Percentiles rank a stretch among this genome's conserved stretches.
phyloP scores from a whole-genome alignment of 2,329 filamentous ascomycete genomes.

The Exophiala viscosa region DNA sequence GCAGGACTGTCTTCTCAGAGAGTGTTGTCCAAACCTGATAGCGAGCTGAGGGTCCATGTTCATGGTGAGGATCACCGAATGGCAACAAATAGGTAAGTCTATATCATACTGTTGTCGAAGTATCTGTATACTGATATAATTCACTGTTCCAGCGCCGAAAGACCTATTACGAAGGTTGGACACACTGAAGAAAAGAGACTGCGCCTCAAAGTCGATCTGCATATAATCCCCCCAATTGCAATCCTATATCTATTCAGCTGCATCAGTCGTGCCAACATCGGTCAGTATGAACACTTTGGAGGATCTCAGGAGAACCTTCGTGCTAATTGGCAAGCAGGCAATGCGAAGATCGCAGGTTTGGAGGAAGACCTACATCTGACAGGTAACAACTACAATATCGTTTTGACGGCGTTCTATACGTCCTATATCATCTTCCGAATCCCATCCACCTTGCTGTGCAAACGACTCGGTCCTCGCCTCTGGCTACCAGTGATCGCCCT shows the following conservation, averaged over 20 bases:
- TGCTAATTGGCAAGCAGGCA: too few relatives aligned
- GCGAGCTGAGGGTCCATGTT: too few relatives aligned
- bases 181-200: too few relatives aligned
- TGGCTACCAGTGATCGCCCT: conserved; percentile 63
- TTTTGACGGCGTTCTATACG: conserved; percentile 68
- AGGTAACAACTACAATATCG: conserved; percentile 65
- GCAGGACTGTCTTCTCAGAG: too few relatives aligned
- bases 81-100: too few relatives aligned
- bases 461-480: conserved; percentile 68
- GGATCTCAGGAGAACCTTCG: conserved; percentile 42
- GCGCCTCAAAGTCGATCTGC: conserved; percentile 62
- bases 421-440: conserved; percentile 72
- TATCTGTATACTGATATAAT: too few relatives aligned
- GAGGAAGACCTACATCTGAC: conserved; percentile 58
- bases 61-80: too few relatives aligned
- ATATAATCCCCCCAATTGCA: conserved; percentile 62
- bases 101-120: too few relatives aligned
- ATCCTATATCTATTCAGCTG: conserved; percentile 70
- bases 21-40: too few relatives aligned
- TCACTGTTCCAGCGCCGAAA: too few relatives aligned
- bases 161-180: too few relatives aligned
- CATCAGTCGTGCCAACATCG: conserved; percentile 67
- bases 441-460: conserved; percentile 65
- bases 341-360: conserved; percentile 63
- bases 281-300: conserved; percentile 41